Evolutionary conservation across 495 filamentous ascomycete species (phyloP), one percentile per base, ranked within the genome.

Genomic region (Neurospora sp.): DNA sequence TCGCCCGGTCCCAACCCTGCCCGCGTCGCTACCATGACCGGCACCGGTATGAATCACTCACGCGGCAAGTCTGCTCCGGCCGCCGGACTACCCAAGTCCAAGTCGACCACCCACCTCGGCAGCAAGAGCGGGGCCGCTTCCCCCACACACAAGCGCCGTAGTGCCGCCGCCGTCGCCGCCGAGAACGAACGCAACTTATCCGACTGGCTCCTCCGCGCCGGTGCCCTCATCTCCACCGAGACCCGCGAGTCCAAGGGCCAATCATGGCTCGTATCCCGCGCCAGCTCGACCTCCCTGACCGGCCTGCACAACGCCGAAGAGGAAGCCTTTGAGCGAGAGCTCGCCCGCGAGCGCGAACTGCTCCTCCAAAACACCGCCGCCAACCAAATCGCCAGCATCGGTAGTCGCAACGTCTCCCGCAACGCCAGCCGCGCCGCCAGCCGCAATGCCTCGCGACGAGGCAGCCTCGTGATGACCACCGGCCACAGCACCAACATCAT

Each of bases 161-260:
- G 71, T 35, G 72, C 44, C 44, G 53, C 69, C 20, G n/a, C 39
- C 16, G 27, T 65, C 53, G 46, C 39, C 61, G 71, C 37, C 70
- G 39, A 73, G 68, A 71, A 76, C 72, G 74, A 78, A 74, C 77
- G 82, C 73, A 79, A 77, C 42, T 88, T 91, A 71, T 85, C 86
- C 27, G 91, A 93, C 82, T 94, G 92, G 91, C 85, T 96, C 73
- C 85, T 92, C 20, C 89, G 91, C 69, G 88, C 91, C 3, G 93
- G 91, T 2, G 89, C 91, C 11, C 80, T 90, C 31, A 88, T 94
- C 14, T 88, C 90, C n/a, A 86, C 88, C 5, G 89, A 89, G 65
- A 85, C 91, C 3, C 85, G 92, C 72, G 92, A 94, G 74, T 88
- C 88, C 76, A 94, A 94, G 78, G 93, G 93, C 14, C 91, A 94